Conservation (phyloP, 139 green algal species). For the Chlorella vulgaris region DNA sequence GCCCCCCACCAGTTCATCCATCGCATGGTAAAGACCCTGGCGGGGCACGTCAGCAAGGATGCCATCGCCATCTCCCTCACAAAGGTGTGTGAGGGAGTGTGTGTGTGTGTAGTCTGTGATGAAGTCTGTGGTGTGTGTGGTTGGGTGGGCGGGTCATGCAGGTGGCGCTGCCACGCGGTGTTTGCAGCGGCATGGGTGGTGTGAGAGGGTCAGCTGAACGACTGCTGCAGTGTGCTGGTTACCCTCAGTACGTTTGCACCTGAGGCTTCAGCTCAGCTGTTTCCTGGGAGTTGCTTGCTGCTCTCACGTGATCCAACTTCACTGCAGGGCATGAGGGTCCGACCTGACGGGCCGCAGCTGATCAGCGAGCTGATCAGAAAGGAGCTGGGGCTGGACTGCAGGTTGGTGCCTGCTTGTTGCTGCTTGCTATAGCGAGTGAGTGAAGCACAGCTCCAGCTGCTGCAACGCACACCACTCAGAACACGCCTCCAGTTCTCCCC, state of each 20-base stretch:
- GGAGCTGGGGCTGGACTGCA: slow-evolving; percentile 44
- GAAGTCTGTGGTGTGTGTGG: background rate
- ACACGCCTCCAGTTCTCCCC: background rate
- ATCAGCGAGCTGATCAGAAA: slow-evolving; percentile 74
- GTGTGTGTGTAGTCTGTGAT: background rate
- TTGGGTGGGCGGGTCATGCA: background rate
- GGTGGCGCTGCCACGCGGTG: too few species aligned
- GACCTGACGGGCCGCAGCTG: slow-evolving; percentile 76
- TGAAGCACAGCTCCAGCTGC: too few species aligned
- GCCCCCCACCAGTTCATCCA: slow-evolving; percentile 72
- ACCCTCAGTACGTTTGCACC: too few species aligned
- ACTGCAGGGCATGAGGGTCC: slow-evolving; percentile 74
- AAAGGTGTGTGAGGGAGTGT: slow-evolving; percentile 60
- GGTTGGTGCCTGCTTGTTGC: background rate
- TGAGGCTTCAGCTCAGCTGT: too few species aligned
- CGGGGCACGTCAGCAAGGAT: slow-evolving; percentile 41
- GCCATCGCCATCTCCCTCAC: slow-evolving; percentile 73
- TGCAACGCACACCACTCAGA: too few species aligned
- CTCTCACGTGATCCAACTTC: too few species aligned
- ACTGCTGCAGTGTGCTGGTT: too few species aligned
- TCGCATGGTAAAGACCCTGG: slow-evolving; percentile 61
- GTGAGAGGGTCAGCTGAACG: too few species aligned
- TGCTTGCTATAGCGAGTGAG: too few species aligned
- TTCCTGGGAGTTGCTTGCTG: too few species aligned
- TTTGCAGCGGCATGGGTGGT: too few species aligned